Base-by-base conservation (phyloP, 108 stramenopile genomes). In the Craspedostauros australis region DNA sequence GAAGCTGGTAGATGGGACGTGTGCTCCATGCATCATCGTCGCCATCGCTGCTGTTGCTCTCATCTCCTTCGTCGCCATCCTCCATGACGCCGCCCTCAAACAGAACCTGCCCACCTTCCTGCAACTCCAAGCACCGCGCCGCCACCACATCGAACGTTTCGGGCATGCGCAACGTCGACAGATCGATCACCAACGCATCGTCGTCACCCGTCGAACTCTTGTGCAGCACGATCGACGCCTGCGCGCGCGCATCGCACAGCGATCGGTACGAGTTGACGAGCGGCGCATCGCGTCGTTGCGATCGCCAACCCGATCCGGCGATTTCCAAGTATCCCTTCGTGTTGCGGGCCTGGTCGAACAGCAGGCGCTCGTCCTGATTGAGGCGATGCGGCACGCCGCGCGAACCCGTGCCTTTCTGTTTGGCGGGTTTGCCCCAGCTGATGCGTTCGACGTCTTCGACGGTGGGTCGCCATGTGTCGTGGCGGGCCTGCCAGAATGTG, bases 401-500 rank as follows among this genome's bases (percentile, higher is more conserved):
- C 24, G 66, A 70, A 20, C 90, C 90, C 0, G 80, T 82, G n/a
- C 90, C 82, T 50, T 86, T 92, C 46, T 75, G 73, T 58, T 84
- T 92, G 4, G 91, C 76, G 5, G 91, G 91, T 57, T 80, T 71
- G 2, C 91, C 91, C 68, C 82, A 84, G 22, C 66, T 67, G 25
- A 93, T 84, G 11, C 80, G 80, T 42, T 92, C 86, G 0, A 92
- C 91, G 61, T 92, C 91, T 12, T 81, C 53, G 19, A 84, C 72
- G 32, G 74, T 76, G 1, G 86, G 86, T 38, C 82, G 61, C 79
- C 79, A 81, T 49, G 77, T 75, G 24, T 84, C 72, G 61, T 50
- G 57, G 7, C 70, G 60, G 6, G 80, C 69, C 38, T 57, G 42
- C 76, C 76, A 78, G 42, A 77, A 76, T 30, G 50, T 50, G 3